A percentile compares a stretch with the other conserved stretches of the same genome.
phyloP scores from a whole-genome alignment of 768 basidiomycete species.

The Tricholoma saponaceum region DNA sequence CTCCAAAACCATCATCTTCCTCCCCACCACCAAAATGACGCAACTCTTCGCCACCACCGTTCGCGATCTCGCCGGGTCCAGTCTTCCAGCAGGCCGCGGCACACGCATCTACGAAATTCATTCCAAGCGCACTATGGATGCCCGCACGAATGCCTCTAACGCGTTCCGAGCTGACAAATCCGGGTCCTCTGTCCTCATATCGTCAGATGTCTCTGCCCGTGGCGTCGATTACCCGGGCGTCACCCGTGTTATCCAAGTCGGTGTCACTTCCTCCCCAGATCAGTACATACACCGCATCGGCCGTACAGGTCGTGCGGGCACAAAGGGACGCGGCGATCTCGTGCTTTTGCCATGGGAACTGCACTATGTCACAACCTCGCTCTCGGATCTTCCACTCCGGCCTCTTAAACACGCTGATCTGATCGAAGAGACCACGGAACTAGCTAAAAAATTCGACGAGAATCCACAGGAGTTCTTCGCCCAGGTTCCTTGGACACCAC shows the following conservation, averaged over 20 bases:
- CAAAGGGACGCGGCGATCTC: conserved; percentile 69
- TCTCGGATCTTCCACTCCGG: conserved; percentile 69
- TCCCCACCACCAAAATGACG: conserved; percentile 82
- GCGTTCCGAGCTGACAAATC: conserved; percentile 53
- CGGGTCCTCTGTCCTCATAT: conserved; percentile 64
- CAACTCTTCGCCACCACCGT: conserved; percentile 68
- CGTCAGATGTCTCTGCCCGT: conserved; percentile 85
- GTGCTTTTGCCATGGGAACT: conserved; percentile 79
- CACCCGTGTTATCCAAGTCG: conserved; percentile 88
- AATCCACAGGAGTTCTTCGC: conserved; percentile 33
- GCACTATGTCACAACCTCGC: conserved; percentile 57
- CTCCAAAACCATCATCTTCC: conserved; percentile 80
- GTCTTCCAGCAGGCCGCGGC: conserved; percentile 45
- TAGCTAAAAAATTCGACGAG: conserved; percentile 47
- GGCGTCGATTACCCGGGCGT: conserved; percentile 89
- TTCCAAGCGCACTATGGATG: conserved; percentile 62
- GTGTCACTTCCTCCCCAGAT: conserved; percentile 64
- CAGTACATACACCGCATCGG: conserved; percentile 86
- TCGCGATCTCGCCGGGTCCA: conserved; percentile 36
- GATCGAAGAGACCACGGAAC: conserved; percentile 35
- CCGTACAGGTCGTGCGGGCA: conserved; percentile 72
- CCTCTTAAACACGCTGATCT: conserved; percentile 48
- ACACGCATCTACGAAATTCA: conserved; percentile 78
- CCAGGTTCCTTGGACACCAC: conserved; percentile 1
- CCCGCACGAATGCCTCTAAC: conserved; percentile 54